Evolutionary conservation across 2,329 filamentous ascomycete species (phyloP).

Genomic region (Sporothrix pseudoabietina): DNA sequence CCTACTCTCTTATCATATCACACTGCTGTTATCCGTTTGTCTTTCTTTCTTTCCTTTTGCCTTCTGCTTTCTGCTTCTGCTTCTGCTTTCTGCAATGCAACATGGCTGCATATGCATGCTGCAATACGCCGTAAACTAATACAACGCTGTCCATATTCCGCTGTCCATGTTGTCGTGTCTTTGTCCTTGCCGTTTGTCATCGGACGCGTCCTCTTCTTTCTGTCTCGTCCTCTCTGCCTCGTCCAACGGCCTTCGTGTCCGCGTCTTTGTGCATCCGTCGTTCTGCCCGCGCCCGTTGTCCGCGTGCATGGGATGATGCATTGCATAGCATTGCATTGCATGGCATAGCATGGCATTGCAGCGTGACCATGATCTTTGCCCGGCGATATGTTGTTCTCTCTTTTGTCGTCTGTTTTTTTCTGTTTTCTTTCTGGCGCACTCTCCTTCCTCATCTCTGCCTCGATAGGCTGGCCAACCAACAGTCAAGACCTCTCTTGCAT

Average conservation of each 20-base stretch:
- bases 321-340: conserved; percentile 3
- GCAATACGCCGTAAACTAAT: conserved; percentile 20
- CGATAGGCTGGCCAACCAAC: neutral
- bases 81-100: conserved; percentile 3
- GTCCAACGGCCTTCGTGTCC: neutral
- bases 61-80: neutral
- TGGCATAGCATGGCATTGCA: neutral
- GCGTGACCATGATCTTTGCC: neutral
- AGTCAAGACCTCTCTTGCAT: neutral
- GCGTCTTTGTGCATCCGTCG: conserved; percentile 1
- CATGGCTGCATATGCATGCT: conserved; percentile 26
- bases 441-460: neutral
- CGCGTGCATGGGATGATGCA: neutral
- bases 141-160: neutral
- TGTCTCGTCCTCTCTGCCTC: neutral
- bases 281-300: neutral
- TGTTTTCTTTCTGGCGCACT: neutral
- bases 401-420: neutral
- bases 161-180: neutral
- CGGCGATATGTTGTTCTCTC: neutral
- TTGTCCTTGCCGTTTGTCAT: neutral
- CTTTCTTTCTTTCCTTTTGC: too few species aligned
- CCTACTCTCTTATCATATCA: neutral
- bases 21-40: neutral
- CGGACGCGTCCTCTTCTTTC: neutral